Evolutionary conservation across 176 grass and related monocot species (phyloP).

Genomic region (Microstegium vimineum): DNA sequence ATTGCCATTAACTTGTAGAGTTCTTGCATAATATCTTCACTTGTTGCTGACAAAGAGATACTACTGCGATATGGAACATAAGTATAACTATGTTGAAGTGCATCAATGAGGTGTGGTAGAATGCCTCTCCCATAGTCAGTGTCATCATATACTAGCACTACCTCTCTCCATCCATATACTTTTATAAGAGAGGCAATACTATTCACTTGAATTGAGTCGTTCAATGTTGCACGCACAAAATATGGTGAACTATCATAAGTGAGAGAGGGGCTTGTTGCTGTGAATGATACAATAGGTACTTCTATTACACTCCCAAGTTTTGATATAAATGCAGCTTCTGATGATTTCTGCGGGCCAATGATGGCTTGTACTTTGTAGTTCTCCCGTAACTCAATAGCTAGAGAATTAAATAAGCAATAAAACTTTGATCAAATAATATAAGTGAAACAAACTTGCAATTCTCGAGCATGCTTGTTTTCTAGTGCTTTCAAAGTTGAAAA

Average conservation of each 20-base stretch:
- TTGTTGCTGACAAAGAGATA: conserved; percentile 27
- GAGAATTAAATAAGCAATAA: neutral
- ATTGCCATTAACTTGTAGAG: conserved; percentile 37
- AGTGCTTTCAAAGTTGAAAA: neutral
- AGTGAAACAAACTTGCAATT: neutral
- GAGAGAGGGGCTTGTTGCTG: conserved; percentile 38
- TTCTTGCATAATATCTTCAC: conserved; percentile 11
- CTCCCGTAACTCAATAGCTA: conserved; percentile 20
- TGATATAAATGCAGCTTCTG: conserved; percentile 44
- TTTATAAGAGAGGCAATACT: conserved; percentile 40
- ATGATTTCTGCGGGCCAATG: conserved; percentile 47
- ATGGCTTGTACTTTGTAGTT: conserved; percentile 48
- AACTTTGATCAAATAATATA: neutral
- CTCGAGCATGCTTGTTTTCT: neutral
- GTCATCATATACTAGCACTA: conserved; percentile 40
- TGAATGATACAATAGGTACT: conserved; percentile 46
- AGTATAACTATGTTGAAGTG: conserved; percentile 30
- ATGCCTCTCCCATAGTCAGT: conserved; percentile 50
- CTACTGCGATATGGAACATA: conserved; percentile 31
- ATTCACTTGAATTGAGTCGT: conserved; percentile 31
- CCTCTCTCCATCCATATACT: conserved; percentile 43
- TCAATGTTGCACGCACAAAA: conserved; percentile 44
- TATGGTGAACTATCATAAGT: conserved; percentile 21
- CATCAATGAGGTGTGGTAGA: conserved; percentile 49
- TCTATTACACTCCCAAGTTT: conserved; percentile 20